These are phyloP conservation scores for Xerocomus potaroensis DNA, from an alignment of 768 basidiomycete species.

Conservation along the genomic window DNA sequence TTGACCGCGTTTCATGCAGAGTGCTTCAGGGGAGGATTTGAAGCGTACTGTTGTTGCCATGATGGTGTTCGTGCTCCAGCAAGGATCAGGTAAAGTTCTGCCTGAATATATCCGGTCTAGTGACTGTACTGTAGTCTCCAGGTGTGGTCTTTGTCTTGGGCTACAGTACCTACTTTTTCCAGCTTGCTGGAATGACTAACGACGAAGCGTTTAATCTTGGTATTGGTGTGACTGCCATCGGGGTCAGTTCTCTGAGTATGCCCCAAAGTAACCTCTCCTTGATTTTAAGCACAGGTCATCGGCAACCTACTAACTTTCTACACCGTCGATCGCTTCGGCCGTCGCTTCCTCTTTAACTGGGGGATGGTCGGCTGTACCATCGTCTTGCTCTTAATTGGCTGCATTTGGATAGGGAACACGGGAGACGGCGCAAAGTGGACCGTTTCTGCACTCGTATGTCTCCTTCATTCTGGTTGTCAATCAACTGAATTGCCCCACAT, in stretches of 20 bases:
- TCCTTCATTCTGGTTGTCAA: no score
- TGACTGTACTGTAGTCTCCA: neutral
- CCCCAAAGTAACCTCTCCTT: neutral
- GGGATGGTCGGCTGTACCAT: constrained; percentile 22
- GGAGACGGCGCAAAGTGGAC: constrained; percentile 19
- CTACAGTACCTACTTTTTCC: constrained; percentile 33
- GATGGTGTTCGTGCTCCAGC: constrained; percentile 31
- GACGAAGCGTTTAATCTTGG: constrained; percentile 31
- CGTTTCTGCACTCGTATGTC: constrained; percentile 20
- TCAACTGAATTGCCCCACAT: neutral
- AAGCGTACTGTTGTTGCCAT: constrained; percentile 26
- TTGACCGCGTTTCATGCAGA: no score
- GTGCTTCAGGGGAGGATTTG: constrained; percentile 16
- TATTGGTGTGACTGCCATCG: constrained; percentile 25
- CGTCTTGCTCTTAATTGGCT: constrained; percentile 25
- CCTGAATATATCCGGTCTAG: neutral
- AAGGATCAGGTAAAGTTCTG: constrained; percentile 16
- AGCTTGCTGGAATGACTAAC: constrained; percentile 31
- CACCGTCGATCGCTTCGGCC: constrained; percentile 20
- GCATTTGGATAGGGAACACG: constrained; percentile 19
- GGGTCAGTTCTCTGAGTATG: constrained; percentile 7
- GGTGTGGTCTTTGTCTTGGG: constrained; percentile 27
- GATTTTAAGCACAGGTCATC: constrained; percentile 17
- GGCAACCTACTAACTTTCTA: constrained; percentile 27
- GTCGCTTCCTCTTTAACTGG: constrained; percentile 27